phyloP scores from a whole-genome alignment of 345 rosid genomes.

The Bretschneidera sinensis region DNA sequence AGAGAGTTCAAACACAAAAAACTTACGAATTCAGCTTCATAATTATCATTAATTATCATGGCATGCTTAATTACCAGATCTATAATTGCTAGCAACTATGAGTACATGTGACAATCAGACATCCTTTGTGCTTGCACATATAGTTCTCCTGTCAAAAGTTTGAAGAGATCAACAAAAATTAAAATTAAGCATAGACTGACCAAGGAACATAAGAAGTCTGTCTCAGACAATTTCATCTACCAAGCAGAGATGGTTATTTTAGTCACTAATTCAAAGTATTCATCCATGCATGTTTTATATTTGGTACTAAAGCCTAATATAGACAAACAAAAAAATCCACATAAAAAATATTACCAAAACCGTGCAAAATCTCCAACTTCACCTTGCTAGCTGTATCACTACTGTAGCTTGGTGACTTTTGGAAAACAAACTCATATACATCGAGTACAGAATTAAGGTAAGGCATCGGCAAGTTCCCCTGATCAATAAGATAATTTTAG shows the following conservation, averaged over 20 bases:
- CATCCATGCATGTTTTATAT: background rate
- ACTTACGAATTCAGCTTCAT: constrained; percentile 80
- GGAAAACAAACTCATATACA: constrained; percentile 75
- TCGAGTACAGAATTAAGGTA: constrained; percentile 79
- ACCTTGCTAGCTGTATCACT: constrained; percentile 59
- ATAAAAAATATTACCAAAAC: constrained; percentile 63
- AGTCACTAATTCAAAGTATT: constrained; percentile 8
- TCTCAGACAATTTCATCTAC: background rate
- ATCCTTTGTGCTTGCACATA: constrained; percentile 75
- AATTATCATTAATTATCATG: constrained; percentile 42
- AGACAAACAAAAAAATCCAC: constrained; percentile 4
- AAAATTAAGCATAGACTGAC: constrained; percentile 12
- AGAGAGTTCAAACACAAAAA: background rate
- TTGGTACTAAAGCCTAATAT: background rate
- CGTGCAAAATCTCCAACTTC: constrained; percentile 87
- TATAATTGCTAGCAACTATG: constrained; percentile 65
- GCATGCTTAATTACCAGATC: constrained; percentile 65
- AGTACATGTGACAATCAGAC: constrained; percentile 81
- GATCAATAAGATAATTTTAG: background rate
- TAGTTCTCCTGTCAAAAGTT: constrained; percentile 66
- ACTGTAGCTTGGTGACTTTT: constrained; percentile 57
- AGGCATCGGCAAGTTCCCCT: constrained; percentile 51
- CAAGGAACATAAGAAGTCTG: background rate
- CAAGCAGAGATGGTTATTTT: background rate
- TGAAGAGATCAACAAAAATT: constrained; percentile 17